Evolutionary conservation across 257 asterid genomes (phyloP), one percentile per base, ranked within the genome.

Genomic region (Solanum dulcamara): DNA sequence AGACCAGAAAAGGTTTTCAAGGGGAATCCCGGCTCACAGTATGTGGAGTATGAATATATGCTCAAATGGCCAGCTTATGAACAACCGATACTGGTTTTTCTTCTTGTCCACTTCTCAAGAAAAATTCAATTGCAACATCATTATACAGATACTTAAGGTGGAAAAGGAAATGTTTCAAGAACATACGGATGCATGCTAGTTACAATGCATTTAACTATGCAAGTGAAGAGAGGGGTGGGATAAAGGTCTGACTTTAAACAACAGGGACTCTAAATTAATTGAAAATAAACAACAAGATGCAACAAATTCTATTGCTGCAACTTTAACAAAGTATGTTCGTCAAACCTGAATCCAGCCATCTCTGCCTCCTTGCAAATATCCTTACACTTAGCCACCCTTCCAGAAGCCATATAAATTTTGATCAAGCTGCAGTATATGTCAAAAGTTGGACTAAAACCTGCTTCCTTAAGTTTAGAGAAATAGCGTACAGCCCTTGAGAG

Each of bases 331-430:
- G 53, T 88, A 59, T 66, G 40, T 35, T 83, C 84, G 55, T 91
- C 90, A 82, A 94, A 77, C 85, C 88, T 88, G 88, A 90, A 91
- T 51, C 98, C 98, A 55, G 92, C 94, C 93, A 91, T 89, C 92
- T 93, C 93, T 81, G 97, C 98, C 88, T 95, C 98, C 80, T 82
- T 85, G 85, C 91, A 84, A 32, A 95, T 81, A 86, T 94, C 97
- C 89, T 85, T 90, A 74, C 93, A 90, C 90, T 93, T 95, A 2
- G 97, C 97, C 46, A 91, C 26, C 86, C 97, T 93, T 87, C 98
- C 96, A 32, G 92, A 87, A 87, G 87, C 91, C 83, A 67, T 77
- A 81, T 88, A 95, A 62, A 94, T 82, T 77, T 88, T 88, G 71
- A 91, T 83, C 64, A 95, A 87, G 35, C 83, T 86, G 84, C 89